These are phyloP conservation scores for Penicillium verhagenii DNA, from an alignment of 495 filamentous ascomycete genomes.

Conservation along the genomic window DNA sequence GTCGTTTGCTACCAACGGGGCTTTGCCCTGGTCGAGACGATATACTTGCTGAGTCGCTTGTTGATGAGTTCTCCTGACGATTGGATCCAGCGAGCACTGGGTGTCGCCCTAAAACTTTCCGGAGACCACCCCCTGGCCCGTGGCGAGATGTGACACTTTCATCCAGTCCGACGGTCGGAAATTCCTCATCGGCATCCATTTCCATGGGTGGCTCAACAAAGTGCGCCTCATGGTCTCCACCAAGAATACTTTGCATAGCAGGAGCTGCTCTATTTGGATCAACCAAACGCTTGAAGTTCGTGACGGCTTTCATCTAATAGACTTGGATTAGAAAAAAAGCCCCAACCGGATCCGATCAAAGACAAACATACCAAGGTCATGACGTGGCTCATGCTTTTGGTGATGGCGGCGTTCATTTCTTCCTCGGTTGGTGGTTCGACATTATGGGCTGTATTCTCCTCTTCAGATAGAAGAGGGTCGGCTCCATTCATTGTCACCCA, in stretches of 20 bases:
- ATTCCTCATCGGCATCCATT: constrained; percentile 48
- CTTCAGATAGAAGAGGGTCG: constrained; percentile 75
- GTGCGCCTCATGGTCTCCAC: constrained; percentile 47
- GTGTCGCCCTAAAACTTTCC: constrained; percentile 45
- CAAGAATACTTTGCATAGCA: constrained; percentile 57
- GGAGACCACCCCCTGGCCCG: constrained; percentile 52
- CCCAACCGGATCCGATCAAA: too few species aligned
- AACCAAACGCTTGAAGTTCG: constrained; percentile 72
- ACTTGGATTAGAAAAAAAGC: not conserved
- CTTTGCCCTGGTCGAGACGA: constrained; percentile 18
- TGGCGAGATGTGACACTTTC: constrained; percentile 34
- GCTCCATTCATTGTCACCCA: constrained; percentile 87
- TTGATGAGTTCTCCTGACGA: constrained; percentile 21
- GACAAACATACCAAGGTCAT: constrained; percentile 73
- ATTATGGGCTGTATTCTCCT: constrained; percentile 83
- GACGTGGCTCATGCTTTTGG: constrained; percentile 77
- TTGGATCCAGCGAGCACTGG: constrained; percentile 47
- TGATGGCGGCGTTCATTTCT: constrained; percentile 89
- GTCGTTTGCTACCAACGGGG: constrained; percentile 16
- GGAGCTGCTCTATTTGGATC: constrained; percentile 44
- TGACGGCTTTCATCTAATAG: constrained; percentile 85
- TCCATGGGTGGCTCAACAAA: constrained; percentile 58
- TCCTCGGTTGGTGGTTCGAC: constrained; percentile 81
- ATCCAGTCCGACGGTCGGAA: constrained; percentile 21
- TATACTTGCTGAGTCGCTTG: constrained; percentile 19